phyloP scores from a whole-genome alignment of 257 asterid species.

The Solanum boliviense region DNA sequence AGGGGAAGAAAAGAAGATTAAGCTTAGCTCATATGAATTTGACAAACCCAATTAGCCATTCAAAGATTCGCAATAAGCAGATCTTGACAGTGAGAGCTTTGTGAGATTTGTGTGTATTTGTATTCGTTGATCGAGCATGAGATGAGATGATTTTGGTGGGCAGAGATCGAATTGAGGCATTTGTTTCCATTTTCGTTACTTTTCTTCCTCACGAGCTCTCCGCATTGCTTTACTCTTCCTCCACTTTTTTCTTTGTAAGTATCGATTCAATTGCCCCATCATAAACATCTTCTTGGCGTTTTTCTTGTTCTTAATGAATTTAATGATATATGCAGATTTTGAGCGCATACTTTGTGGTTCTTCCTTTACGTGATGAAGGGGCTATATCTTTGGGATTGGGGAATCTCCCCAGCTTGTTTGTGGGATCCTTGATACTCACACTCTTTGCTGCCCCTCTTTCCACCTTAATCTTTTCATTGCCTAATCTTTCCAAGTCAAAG shows the following conservation, averaged over 20 bases:
- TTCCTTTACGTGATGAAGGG: constrained; percentile 96
- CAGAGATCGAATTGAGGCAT: constrained; percentile 53
- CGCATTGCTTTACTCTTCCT: constrained; percentile 60
- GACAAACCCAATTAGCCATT: neutral
- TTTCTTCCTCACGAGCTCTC: constrained; percentile 76
- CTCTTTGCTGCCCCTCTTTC: constrained; percentile 89
- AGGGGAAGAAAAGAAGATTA: too few relatives aligned
- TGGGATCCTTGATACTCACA: constrained; percentile 82
- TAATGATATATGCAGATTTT: constrained; percentile 50
- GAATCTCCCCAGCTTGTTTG: constrained; percentile 68
- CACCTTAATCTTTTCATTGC: constrained; percentile 77
- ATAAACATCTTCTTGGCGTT: neutral
- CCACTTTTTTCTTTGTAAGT: constrained; percentile 79
- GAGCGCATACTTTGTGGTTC: constrained; percentile 94
- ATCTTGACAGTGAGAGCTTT: neutral
- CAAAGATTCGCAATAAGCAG: neutral
- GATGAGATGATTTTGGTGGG: constrained; percentile 20
- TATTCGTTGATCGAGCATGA: neutral
- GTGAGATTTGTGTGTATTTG: neutral
- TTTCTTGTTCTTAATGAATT: neutral
- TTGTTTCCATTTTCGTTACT: constrained; percentile 62
- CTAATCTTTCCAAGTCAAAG: constrained; percentile 87
- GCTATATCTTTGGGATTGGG: constrained; percentile 90
- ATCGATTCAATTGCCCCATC: neutral
- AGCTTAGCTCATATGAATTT: neutral